These are phyloP conservation scores for Neofusicoccum sp. DNA, from an alignment of 2,329 filamentous ascomycete species.

Conservation along the genomic window DNA sequence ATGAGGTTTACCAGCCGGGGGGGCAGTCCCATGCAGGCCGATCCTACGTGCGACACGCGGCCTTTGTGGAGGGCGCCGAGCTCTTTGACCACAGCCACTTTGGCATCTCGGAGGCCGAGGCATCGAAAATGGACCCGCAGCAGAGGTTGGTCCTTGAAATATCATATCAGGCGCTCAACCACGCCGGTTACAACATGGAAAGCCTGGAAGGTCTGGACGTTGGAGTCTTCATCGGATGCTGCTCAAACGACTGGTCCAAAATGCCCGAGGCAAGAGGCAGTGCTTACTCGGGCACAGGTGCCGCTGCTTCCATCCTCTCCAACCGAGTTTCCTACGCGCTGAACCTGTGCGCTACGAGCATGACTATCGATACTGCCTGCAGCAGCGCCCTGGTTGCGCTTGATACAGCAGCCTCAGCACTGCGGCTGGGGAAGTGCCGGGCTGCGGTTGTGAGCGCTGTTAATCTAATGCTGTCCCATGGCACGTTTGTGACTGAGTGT, in stretches of 20 bases:
- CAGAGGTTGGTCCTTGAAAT: slow-evolving; percentile 21
- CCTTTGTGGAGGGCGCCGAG: slow-evolving; percentile 18
- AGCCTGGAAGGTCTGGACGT: slow-evolving; percentile 20
- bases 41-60: not conserved
- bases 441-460: too few relatives aligned
- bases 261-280: not conserved
- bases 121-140: slow-evolving; percentile 20
- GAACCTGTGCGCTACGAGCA: slow-evolving; percentile 29
- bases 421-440: slow-evolving; percentile 22
- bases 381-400: slow-evolving; percentile 28
- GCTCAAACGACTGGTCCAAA: slow-evolving; percentile 22
- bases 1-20: slow-evolving; percentile 22
- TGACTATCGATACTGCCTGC: slow-evolving; percentile 35
- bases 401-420: slow-evolving; percentile 28
- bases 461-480: too few relatives aligned
- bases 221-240: slow-evolving; percentile 26
- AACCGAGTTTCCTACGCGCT: slow-evolving; percentile 34
- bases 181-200: slow-evolving; percentile 17
- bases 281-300: slow-evolving; percentile 21
- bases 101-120: slow-evolving; percentile 19
- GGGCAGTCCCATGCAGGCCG: not conserved
- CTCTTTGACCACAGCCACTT: slow-evolving; percentile 23
- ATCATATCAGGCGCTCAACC: slow-evolving; percentile 19
- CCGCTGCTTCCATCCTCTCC: slow-evolving; percentile 27
- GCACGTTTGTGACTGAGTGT: too few relatives aligned